Evolutionary conservation across 805 yeast genomes (phyloP).

Genomic region (Zygotorulaspora florentina): DNA sequence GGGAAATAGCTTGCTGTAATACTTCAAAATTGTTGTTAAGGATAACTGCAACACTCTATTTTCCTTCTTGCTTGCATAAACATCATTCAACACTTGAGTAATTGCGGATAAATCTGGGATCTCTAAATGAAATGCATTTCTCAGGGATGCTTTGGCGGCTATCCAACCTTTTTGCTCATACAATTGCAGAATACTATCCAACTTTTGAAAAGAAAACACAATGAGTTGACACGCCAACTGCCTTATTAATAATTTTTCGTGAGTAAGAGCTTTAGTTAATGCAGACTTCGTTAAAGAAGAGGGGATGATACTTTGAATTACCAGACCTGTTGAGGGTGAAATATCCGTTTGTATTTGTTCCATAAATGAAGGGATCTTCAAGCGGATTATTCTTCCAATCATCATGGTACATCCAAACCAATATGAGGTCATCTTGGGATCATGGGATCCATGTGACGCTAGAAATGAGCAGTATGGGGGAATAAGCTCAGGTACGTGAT

Average conservation of each 20-base stretch:
- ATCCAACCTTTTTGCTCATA: slow-evolving; percentile 42
- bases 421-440: slow-evolving; percentile 74
- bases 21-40: slow-evolving; percentile 41
- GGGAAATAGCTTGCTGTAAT: slow-evolving; percentile 40
- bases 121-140: slow-evolving; percentile 31
- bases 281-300: slow-evolving; percentile 55
- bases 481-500: slow-evolving; percentile 60
- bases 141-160: slow-evolving; percentile 34
- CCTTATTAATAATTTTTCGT: slow-evolving; percentile 47
- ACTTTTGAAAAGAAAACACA: slow-evolving; percentile 49
- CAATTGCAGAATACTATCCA: slow-evolving; percentile 38
- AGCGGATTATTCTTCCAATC: slow-evolving; percentile 52
- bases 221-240: slow-evolving; percentile 64
- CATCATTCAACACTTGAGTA: slow-evolving; percentile 42
- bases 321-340: slow-evolving; percentile 35
- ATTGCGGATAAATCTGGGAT: slow-evolving; percentile 51
- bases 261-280: slow-evolving; percentile 54
- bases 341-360: slow-evolving; percentile 26
- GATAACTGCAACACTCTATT: slow-evolving; percentile 48
- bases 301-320: slow-evolving; percentile 61
- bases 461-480: slow-evolving; percentile 63
- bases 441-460: slow-evolving; percentile 64
- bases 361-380: slow-evolving; percentile 49
- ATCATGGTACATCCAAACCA: slow-evolving; percentile 75
- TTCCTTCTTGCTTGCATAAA: slow-evolving; percentile 34